Percentiles rank a stretch among this genome's conserved stretches.
Evolutionary conservation across 2,329 filamentous ascomycete genomes (phyloP).

Genomic region (Balansia obtecta): DNA sequence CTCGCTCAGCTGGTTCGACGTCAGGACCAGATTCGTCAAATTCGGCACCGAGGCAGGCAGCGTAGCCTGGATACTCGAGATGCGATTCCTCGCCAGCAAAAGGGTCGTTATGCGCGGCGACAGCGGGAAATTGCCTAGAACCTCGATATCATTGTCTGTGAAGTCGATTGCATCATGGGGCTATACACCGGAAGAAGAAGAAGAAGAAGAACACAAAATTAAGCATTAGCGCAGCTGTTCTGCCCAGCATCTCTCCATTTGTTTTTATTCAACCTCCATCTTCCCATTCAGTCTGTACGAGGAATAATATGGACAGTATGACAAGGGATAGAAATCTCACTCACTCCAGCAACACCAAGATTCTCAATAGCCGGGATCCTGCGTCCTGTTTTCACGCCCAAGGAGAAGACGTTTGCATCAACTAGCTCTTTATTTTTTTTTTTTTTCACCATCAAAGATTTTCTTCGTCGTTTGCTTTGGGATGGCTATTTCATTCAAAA

Average conservation of each 20-base stretch:
- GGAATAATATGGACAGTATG: not conserved
- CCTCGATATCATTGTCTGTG: slow-evolving; percentile 92
- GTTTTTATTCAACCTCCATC: no score
- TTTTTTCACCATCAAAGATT: slow-evolving; percentile 34
- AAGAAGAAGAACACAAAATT: no score
- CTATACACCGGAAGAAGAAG: slow-evolving; percentile 28
- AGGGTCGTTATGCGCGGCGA: slow-evolving; percentile 80
- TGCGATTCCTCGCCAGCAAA: slow-evolving; percentile 79
- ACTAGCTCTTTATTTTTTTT: slow-evolving; percentile 47
- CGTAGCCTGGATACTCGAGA: slow-evolving; percentile 66
- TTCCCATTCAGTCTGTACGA: not conserved
- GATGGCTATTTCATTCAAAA: not conserved
- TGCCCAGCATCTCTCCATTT: not conserved
- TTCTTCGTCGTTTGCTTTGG: slow-evolving; percentile 6
- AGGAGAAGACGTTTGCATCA: slow-evolving; percentile 55
- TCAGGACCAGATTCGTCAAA: slow-evolving; percentile 69
- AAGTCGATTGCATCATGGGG: slow-evolving; percentile 96
- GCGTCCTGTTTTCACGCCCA: slow-evolving; percentile 60
- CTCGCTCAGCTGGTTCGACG: slow-evolving; percentile 71
- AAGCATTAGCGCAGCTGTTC: not conserved
- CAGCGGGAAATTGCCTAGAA: slow-evolving; percentile 83
- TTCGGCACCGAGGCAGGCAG: slow-evolving; percentile 68
- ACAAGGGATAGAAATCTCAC: slow-evolving; percentile 22
- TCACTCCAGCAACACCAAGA: slow-evolving; percentile 81
- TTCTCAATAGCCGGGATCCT: slow-evolving; percentile 98